These are phyloP conservation scores for Parsonsia alboflavescens DNA, from an alignment of 257 asterid genomes.

Conservation along the genomic window DNA sequence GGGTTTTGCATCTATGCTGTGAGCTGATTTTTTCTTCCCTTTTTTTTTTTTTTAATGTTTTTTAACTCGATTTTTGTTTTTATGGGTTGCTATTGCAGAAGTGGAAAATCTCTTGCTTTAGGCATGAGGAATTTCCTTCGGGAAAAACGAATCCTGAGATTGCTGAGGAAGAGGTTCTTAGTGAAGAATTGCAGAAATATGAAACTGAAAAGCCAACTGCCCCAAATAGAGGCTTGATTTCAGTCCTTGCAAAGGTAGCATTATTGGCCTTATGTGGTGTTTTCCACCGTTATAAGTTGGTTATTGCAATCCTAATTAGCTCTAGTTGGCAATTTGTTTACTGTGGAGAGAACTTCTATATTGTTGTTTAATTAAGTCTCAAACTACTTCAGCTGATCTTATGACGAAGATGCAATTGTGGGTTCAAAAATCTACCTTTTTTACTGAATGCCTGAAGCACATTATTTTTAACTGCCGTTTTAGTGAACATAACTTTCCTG, in stretches of 20 bases:
- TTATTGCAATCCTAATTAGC: neutral
- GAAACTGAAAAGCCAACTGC: slow-evolving; percentile 38
- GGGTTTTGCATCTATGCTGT: neutral
- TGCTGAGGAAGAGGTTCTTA: slow-evolving; percentile 48
- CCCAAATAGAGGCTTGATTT: slow-evolving; percentile 34
- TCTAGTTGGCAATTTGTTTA: neutral
- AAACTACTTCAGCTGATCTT: neutral
- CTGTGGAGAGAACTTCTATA: neutral
- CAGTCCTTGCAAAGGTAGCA: slow-evolving; percentile 43
- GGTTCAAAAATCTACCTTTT: neutral
- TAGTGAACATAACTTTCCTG: neutral
- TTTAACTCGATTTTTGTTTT: neutral
- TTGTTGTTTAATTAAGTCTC: neutral
- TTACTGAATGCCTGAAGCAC: neutral
- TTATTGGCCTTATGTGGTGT: neutral
- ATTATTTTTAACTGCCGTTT: neutral
- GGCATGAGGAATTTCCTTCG: slow-evolving; percentile 51
- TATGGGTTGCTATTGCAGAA: slow-evolving; percentile 34
- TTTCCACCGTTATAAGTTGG: slow-evolving; percentile 4
- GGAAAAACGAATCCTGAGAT: slow-evolving; percentile 42
- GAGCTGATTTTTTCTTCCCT: neutral
- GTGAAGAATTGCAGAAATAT: slow-evolving; percentile 36
- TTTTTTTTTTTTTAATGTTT: neutral
- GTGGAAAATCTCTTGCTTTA: slow-evolving; percentile 71
- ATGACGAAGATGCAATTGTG: neutral